Evolutionary conservation across 768 basidiomycete genomes (phyloP).

Genomic region (Pholiota conissans): DNA sequence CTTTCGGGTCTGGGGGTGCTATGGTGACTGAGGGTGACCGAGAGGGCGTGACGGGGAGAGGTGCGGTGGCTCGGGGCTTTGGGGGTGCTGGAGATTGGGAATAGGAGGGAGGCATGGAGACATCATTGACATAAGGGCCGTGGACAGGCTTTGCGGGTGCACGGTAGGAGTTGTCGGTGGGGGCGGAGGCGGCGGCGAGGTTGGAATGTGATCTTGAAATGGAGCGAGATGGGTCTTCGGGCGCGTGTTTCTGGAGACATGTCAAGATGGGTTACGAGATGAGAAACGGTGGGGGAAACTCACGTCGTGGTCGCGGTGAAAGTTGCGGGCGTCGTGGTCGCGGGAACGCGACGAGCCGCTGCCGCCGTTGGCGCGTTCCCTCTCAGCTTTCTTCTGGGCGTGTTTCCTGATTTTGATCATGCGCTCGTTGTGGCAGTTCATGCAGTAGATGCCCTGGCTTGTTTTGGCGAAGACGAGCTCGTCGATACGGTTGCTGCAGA

Average conservation of each 20-base stretch:
- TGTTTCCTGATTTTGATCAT: conserved; percentile 92
- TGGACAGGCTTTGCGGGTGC: conserved; percentile 29
- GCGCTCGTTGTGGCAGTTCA: conserved; percentile 97
- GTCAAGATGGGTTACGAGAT: not conserved
- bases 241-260: conserved; percentile 5
- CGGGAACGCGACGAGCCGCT: conserved; percentile 43
- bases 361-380: conserved; percentile 47
- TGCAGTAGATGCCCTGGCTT: conserved; percentile 97
- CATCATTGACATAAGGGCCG: conserved; percentile 36
- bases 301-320: conserved; percentile 43
- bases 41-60: conserved; percentile 3
- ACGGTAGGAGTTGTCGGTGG: conserved; percentile 22
- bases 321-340: conserved; percentile 37
- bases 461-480: conserved; percentile 99
- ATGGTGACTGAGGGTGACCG: conserved; percentile 15
- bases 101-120: conserved; percentile 24
- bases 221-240: conserved; percentile 11
- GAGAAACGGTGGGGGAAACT: conserved; percentile 23
- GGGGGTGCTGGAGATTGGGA: conserved; percentile 6
- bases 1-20: conserved; percentile 4
- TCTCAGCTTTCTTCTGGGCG: conserved; percentile 83
- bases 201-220: conserved; percentile 8
- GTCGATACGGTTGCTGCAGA: conserved; percentile 92
- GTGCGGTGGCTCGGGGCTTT: not conserved
- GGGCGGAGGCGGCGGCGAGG: conserved; percentile 13